Conservation (phyloP, 805 yeast species). For the Kazachstania bromeliacearum region DNA sequence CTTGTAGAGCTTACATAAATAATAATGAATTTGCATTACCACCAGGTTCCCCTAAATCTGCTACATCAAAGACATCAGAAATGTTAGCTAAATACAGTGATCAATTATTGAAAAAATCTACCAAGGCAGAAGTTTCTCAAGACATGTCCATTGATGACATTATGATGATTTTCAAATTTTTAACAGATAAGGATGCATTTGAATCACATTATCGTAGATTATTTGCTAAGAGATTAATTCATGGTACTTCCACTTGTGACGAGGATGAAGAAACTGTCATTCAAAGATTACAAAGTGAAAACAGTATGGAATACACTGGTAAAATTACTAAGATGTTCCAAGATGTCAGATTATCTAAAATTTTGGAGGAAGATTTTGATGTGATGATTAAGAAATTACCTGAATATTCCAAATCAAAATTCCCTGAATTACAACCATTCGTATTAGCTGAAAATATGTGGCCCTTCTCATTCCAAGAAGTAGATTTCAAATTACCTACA, state of each 20-base stretch:
- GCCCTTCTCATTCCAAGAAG: constrained; percentile 48
- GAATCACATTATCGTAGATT: constrained; percentile 86
- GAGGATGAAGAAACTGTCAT: constrained; percentile 75
- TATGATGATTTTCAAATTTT: constrained; percentile 76
- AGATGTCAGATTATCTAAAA: constrained; percentile 79
- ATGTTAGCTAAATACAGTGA: constrained; percentile 84
- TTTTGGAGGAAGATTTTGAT: constrained; percentile 44
- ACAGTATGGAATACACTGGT: constrained; percentile 85
- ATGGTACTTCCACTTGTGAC: constrained; percentile 75
- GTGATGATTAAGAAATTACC: constrained; percentile 24
- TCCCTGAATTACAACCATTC: constrained; percentile 56
- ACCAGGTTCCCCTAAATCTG: constrained; percentile 36
- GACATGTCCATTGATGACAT: constrained; percentile 79
- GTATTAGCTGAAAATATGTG: constrained; percentile 85
- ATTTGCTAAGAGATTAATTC: constrained; percentile 81
- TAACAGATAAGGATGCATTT: constrained; percentile 91
- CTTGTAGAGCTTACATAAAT: constrained; percentile 79
- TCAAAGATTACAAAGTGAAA: constrained; percentile 77
- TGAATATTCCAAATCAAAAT: constrained; percentile 21
- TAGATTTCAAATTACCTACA: constrained; percentile 52
- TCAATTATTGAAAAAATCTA: constrained; percentile 64
- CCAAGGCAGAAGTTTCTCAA: constrained; percentile 55
- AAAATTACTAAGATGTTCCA: constrained; percentile 94
- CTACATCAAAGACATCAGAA: constrained; percentile 80
- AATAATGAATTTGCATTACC: constrained; percentile 71